A percentile compares a stretch with the other conserved stretches of the same genome.
Evolutionary conservation across 176 grass and related monocot genomes (phyloP).

Genomic region (Oryza glumipatula): DNA sequence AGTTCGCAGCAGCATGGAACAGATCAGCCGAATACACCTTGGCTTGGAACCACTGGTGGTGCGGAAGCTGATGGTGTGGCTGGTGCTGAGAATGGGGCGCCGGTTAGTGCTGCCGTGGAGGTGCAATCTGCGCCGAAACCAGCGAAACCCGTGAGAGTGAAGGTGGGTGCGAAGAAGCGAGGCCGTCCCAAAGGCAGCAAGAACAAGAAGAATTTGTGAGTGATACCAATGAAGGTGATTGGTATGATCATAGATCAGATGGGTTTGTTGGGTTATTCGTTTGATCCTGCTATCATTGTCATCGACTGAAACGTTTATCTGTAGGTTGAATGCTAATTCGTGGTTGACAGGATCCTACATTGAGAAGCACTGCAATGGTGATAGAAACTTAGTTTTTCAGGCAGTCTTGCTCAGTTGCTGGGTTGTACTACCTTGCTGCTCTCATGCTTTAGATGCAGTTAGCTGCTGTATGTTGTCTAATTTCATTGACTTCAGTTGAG

Average conservation of each 20-base stretch:
- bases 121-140: not conserved
- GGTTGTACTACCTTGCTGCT: slow-evolving; percentile 7
- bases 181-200: slow-evolving; percentile 63
- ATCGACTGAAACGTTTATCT: not conserved
- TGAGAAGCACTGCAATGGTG: slow-evolving; percentile 12
- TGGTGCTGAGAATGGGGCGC: slow-evolving; percentile 36
- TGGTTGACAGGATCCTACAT: slow-evolving; percentile 4
- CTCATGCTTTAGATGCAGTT: slow-evolving; percentile 38
- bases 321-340: slow-evolving; percentile 23
- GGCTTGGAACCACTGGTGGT: slow-evolving; percentile 24
- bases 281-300: slow-evolving; percentile 8
- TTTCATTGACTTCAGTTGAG: slow-evolving; percentile 12
- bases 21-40: slow-evolving; percentile 31
- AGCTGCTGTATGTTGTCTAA: slow-evolving; percentile 39
- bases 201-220: slow-evolving; percentile 58
- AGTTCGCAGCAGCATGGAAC: slow-evolving; percentile 31
- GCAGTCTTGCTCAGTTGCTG: slow-evolving; percentile 13
- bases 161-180: slow-evolving; percentile 57
- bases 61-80: not conserved
- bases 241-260: slow-evolving; percentile 18
- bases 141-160: slow-evolving; percentile 14
- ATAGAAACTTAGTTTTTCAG: slow-evolving; percentile 19
- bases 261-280: slow-evolving; percentile 2
- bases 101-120: slow-evolving; percentile 23
- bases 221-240: slow-evolving; percentile 7